A percentile compares a stretch with the other conserved stretches of the same genome.
These are phyloP conservation scores for Noccaea bulbosa DNA, from an alignment of 345 rosid species.

Conservation along the genomic window DNA sequence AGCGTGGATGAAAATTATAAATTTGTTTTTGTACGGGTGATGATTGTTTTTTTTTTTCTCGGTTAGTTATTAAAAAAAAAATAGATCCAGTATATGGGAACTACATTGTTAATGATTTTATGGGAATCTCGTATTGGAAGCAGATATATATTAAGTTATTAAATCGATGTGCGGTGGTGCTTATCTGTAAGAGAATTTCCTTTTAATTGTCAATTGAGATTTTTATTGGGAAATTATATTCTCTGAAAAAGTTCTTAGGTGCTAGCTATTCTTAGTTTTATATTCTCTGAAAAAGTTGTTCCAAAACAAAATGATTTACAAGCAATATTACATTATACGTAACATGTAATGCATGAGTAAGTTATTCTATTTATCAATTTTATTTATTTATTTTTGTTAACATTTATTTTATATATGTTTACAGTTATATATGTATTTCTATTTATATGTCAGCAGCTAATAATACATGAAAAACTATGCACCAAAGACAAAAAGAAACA, in stretches of 20 bases:
- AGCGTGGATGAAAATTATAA: slow-evolving; percentile 31
- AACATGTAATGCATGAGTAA: slow-evolving; percentile 24
- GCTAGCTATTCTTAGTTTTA: slow-evolving; percentile 24
- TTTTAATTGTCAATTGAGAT: slow-evolving; percentile 33
- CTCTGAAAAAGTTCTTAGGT: slow-evolving; percentile 33
- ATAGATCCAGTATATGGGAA: slow-evolving; percentile 22
- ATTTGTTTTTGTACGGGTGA: slow-evolving; percentile 15
- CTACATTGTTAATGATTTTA: slow-evolving; percentile 24
- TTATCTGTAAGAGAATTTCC: slow-evolving; percentile 44
- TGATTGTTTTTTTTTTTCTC: slow-evolving; percentile 6
- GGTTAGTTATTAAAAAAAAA: slow-evolving; percentile 5
- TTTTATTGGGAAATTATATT: slow-evolving; percentile 30
- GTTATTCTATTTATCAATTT: background rate
- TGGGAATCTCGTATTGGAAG: slow-evolving; percentile 40
- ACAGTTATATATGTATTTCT: background rate
- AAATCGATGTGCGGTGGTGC: slow-evolving; percentile 39
- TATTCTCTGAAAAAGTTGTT: no score
- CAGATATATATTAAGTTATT: slow-evolving; percentile 30
- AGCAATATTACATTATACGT: slow-evolving; percentile 4
- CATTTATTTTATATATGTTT: background rate
- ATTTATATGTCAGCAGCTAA: background rate
- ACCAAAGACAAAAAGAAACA: background rate
- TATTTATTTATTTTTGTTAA: background rate
- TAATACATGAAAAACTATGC: background rate
- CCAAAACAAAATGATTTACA: no score